These are phyloP conservation scores for Puya raimondii DNA, from an alignment of 176 grass and related monocot species.

Conservation along the genomic window DNA sequence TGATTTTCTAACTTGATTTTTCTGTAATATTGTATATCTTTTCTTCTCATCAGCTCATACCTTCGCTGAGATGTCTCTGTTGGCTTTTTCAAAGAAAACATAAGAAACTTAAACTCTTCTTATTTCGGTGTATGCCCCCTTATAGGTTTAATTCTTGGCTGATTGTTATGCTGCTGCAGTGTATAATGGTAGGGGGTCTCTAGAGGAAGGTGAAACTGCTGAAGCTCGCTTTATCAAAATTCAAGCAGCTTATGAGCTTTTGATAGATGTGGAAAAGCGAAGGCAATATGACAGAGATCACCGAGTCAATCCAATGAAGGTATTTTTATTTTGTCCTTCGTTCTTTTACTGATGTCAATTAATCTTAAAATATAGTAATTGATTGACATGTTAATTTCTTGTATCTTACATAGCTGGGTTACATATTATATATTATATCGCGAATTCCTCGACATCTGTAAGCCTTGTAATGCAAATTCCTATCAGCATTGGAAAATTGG, in stretches of 20 bases:
- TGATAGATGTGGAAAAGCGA: constrained; percentile 80
- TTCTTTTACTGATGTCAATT: constrained; percentile 4
- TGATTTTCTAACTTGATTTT: too few relatives aligned
- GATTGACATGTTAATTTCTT: background rate
- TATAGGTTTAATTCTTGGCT: constrained; percentile 14
- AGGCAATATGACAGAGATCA: constrained; percentile 70
- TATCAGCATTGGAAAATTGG: too few relatives aligned
- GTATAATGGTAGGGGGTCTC: constrained; percentile 85
- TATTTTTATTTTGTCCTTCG: constrained; percentile 22
- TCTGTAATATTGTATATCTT: background rate
- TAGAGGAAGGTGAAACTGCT: constrained; percentile 92
- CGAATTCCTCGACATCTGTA: background rate
- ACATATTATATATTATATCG: background rate
- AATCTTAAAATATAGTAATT: background rate
- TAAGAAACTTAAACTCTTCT: background rate
- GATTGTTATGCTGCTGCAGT: constrained; percentile 45
- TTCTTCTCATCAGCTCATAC: background rate
- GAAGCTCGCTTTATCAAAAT: constrained; percentile 98
- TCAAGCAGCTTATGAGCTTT: constrained; percentile 95
- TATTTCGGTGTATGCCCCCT: background rate
- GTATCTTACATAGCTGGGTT: background rate
- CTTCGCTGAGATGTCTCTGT: too few relatives aligned
- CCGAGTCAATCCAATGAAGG: constrained; percentile 94
- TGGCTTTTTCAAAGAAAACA: background rate
- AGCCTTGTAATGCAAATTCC: too few relatives aligned